Evolutionary conservation across 306 rosid genomes (phyloP).

Genomic region (Nissolia schottii): DNA sequence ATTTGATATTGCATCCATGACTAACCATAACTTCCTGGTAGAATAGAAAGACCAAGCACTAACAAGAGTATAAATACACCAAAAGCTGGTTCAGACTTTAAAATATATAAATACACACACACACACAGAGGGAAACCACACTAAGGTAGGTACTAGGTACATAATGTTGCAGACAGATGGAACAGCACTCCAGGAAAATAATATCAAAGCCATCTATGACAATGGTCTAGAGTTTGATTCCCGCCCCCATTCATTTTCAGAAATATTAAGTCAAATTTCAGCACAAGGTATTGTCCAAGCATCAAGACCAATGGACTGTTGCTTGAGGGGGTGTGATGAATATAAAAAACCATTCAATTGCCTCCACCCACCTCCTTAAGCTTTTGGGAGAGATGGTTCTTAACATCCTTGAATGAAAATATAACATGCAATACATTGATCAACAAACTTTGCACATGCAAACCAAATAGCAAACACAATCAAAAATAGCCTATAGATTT

Average conservation of each 20-base stretch:
- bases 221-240: no score
- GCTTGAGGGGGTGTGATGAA: no score
- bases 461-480: background rate
- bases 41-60: background rate
- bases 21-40: background rate
- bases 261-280: no score
- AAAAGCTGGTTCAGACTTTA: background rate
- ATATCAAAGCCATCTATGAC: no score
- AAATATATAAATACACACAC: background rate
- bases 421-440: conserved; percentile 7
- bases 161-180: background rate
- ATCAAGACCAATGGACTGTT: no score
- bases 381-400: no score
- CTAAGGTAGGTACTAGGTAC: background rate
- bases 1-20: conserved; percentile 1
- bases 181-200: background rate
- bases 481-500: background rate
- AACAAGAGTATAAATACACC: background rate
- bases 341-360: no score
- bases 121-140: conserved; percentile 2
- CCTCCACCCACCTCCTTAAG: no score
- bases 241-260: no score
- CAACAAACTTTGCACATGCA: background rate
- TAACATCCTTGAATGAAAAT: background rate
- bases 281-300: no score